Base-by-base conservation (phyloP, 1,139 yeast genomes). In the Ogataea hybrid region DNA sequence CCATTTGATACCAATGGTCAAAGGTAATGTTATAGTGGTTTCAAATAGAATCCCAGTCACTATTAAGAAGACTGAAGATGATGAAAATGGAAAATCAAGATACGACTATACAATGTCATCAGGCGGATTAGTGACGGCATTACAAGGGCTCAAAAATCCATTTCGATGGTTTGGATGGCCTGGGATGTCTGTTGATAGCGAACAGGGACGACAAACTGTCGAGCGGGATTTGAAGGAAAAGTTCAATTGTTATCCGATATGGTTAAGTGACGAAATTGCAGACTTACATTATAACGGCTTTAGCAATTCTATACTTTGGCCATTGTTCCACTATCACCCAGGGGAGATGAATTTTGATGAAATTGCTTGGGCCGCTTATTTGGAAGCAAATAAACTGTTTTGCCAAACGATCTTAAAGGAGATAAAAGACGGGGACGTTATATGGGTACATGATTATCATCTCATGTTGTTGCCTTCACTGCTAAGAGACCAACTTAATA, bases 81-180 rank as follows among this genome's bases (percentile, higher is more conserved):
- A 35, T 10, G 35, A 40, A 6, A 33, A 25, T 17, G 40, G 25
- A 6, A 37, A 31, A 6, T 17, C 43, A 1, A 22, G 37, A 4
- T 45, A 51, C n/a, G 71, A 80, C 43, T 86, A 85, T 58, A 69
- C 81, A 40, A 87, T 92, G 97, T 89, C 97, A 10, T 86, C 96
- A 3, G 99, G 99, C 14, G 99, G 99, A 1, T 75, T 94, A 40
- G 98, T 94, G 25, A 88, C 97, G 1, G 98, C 97, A 0, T 69
- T 94, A 32, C 95, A 90, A 56, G 97, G 98, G 0, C 69, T 94
- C 43, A 87, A 88, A 63, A 86, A 87, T 56, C 84, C 85, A 47
- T 92, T 92, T 66, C 94, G 87, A 61, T 94, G 99, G 99, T 81
- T 87, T 56, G 99, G 99, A 15, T 94, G 99, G 99, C 96, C 97